phyloP scores from a whole-genome alignment of 305 asterid species.

The Solanum hybrid region DNA sequence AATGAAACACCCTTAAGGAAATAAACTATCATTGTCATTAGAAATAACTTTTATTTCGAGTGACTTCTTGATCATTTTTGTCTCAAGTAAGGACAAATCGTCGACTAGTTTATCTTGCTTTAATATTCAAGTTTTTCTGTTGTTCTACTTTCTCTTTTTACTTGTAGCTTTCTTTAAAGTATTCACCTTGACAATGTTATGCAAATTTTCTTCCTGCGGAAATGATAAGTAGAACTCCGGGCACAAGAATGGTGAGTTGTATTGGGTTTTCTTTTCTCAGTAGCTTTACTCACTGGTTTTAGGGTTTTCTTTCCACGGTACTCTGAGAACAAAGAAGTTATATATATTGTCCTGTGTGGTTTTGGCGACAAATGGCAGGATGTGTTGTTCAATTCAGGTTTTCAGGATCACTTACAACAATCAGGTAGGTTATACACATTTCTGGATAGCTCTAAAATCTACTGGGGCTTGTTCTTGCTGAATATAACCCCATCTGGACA shows the following conservation, averaged over 20 bases:
- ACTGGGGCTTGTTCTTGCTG: too few relatives aligned
- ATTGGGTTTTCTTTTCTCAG: neutral
- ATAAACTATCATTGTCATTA: neutral
- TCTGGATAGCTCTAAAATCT: too few relatives aligned
- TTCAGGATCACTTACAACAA: slow-evolving; percentile 40
- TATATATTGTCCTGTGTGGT: neutral
- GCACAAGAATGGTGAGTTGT: slow-evolving; percentile 36
- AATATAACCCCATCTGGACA: too few relatives aligned
- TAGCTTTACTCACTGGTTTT: slow-evolving; percentile 2
- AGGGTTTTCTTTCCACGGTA: neutral
- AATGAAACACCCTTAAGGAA: neutral
- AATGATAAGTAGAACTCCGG: slow-evolving; percentile 36
- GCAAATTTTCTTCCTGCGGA: slow-evolving; percentile 38
- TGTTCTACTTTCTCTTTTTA: neutral
- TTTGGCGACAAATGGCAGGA: slow-evolving; percentile 41
- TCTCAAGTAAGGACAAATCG: too few relatives aligned
- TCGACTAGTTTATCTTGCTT: too few relatives aligned
- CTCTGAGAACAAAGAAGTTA: neutral
- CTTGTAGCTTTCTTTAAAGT: neutral
- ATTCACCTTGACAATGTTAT: slow-evolving; percentile 5
- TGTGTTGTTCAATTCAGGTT: slow-evolving; percentile 42
- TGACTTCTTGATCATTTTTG: neutral
- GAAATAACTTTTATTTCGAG: neutral
- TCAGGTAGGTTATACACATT: slow-evolving; percentile 33
- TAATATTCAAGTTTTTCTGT: neutral